phyloP scores from a whole-genome alignment of 805 yeast genomes.

The Sungouiella thailandica region DNA sequence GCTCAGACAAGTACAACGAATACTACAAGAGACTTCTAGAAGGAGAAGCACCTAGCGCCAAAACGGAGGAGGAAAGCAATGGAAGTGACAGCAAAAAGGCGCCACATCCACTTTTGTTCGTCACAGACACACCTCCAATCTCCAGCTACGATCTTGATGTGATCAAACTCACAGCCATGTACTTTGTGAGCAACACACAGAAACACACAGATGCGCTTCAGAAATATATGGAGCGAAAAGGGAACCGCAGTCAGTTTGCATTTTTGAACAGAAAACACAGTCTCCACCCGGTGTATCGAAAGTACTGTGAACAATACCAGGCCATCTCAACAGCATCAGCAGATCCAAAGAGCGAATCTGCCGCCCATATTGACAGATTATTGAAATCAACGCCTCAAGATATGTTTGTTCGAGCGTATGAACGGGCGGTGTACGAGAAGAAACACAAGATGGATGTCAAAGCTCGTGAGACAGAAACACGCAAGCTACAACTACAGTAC shows the following conservation, averaged over 20 bases:
- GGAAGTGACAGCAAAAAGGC: conserved; percentile 24
- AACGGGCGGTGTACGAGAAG: conserved; percentile 52
- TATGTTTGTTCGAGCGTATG: conserved; percentile 43
- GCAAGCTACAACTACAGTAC: conserved; percentile 39
- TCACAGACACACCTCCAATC: conserved; percentile 32
- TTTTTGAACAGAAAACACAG: conserved; percentile 62
- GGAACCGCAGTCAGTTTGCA: conserved; percentile 54
- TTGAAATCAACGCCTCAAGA: conserved; percentile 21
- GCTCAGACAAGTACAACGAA: conserved; percentile 48
- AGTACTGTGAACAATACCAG: conserved; percentile 53
- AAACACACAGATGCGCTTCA: conserved; percentile 29
- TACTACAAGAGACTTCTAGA: conserved; percentile 51
- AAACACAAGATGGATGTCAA: conserved; percentile 31
- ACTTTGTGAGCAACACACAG: conserved; percentile 57
- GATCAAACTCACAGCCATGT: conserved; percentile 68
- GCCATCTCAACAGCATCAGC: conserved; percentile 11
- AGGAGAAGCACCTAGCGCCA: conserved; percentile 5
- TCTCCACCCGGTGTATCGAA: conserved; percentile 45
- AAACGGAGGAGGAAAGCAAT: conserved; percentile 1
- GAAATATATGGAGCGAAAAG: conserved; percentile 32
- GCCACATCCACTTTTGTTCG: conserved; percentile 21
- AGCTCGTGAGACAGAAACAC: conserved; percentile 28
- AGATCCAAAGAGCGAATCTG: neutral
- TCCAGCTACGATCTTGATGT: conserved; percentile 63
- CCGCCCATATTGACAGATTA: neutral